A percentile compares a stretch with the other conserved stretches of the same genome.
phyloP scores from a whole-genome alignment of 1,284 basidiomycete species.

The Anthracocystis walkeri region DNA sequence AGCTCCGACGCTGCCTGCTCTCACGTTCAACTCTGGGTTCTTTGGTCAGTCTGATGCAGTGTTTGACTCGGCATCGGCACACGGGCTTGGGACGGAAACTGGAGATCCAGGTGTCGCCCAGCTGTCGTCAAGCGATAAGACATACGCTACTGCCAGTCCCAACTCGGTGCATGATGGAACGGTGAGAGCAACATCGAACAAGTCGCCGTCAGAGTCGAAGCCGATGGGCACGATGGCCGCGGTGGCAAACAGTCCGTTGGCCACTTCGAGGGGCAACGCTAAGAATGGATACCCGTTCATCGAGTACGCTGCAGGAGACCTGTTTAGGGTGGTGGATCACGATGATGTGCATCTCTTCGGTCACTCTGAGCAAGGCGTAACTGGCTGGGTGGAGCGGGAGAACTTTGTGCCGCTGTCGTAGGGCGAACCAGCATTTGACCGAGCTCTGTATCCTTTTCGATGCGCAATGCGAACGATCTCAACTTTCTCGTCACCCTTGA shows the following conservation, averaged over 20 bases:
- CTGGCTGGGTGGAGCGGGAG: constrained; percentile 53
- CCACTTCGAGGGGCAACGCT: neutral
- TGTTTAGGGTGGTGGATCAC: constrained; percentile 40
- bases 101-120: neutral
- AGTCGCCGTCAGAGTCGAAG: neutral
- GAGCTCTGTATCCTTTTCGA: neutral
- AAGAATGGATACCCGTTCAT: constrained; percentile 47
- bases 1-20: constrained; percentile 34
- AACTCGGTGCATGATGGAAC: neutral
- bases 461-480: neutral
- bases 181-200: neutral
- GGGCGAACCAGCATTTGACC: neutral
- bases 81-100: constrained; percentile 10
- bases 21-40: constrained; percentile 51
- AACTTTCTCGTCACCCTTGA: neutral
- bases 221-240: constrained; percentile 37
- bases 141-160: neutral
- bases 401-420: constrained; percentile 43
- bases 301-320: constrained; percentile 50
- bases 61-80: constrained; percentile 17
- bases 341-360: constrained; percentile 43
- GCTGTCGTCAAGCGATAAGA: neutral
- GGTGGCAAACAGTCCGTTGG: constrained; percentile 29
- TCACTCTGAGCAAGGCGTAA: constrained; percentile 32
- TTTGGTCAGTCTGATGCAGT: constrained; percentile 38